These are phyloP conservation scores for Sordariomycetes sp. DNA, from an alignment of 2,329 filamentous ascomycete species.

Conservation along the genomic window DNA sequence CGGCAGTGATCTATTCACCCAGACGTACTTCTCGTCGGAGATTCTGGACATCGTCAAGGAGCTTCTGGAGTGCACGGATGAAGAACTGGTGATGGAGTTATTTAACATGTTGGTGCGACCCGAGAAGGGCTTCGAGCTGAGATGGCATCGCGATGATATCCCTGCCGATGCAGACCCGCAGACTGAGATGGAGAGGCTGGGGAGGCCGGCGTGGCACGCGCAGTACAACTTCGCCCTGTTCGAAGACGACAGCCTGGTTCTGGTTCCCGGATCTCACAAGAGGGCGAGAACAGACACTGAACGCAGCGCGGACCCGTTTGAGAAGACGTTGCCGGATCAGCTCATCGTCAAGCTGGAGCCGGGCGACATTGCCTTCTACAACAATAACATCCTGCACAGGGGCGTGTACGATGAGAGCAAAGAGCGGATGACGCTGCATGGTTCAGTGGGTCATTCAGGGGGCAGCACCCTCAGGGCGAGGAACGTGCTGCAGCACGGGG, in stretches of 20 bases:
- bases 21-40: slow-evolving; percentile 61
- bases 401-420: slow-evolving; percentile 51
- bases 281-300: slow-evolving; percentile 63
- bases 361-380: slow-evolving; percentile 79
- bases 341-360: slow-evolving; percentile 56
- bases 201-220: slow-evolving; percentile 58
- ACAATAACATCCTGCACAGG: slow-evolving; percentile 79
- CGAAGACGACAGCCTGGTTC: slow-evolving; percentile 62
- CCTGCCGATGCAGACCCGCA: slow-evolving; percentile 52
- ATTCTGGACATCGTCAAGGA: slow-evolving; percentile 55
- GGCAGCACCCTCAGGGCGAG: slow-evolving; percentile 50
- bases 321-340: slow-evolving; percentile 51
- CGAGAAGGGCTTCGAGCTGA: slow-evolving; percentile 58
- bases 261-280: slow-evolving; percentile 68
- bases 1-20: slow-evolving; percentile 50
- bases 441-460: slow-evolving; percentile 54
- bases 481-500: slow-evolving; percentile 68
- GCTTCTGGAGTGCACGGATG: slow-evolving; percentile 44
- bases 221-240: slow-evolving; percentile 85
- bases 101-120: slow-evolving; percentile 80
- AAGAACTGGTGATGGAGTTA: slow-evolving; percentile 73
- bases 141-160: slow-evolving; percentile 85
- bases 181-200: slow-evolving; percentile 56
- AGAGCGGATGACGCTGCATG: slow-evolving; percentile 64
- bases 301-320: slow-evolving; percentile 57